phyloP scores from a whole-genome alignment of 768 basidiomycete genomes.

The Tulasnella sp. region DNA sequence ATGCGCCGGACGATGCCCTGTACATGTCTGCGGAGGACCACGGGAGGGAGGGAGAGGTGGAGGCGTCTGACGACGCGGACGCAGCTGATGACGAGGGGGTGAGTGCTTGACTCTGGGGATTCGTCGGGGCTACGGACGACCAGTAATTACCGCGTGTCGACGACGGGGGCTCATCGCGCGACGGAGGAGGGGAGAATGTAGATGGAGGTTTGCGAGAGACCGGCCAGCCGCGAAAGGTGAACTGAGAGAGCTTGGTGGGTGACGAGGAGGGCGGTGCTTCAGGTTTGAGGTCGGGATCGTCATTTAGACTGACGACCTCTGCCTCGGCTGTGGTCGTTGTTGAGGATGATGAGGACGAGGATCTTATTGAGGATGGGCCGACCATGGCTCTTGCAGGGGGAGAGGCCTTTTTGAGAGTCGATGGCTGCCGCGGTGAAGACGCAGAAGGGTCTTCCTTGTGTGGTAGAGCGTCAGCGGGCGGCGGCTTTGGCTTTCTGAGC shows the following conservation, averaged over 20 bases:
- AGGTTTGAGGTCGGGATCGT: conserved; percentile 10
- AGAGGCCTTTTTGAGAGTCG: conserved; percentile 11
- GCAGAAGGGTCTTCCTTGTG: background rate
- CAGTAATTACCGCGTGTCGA: background rate
- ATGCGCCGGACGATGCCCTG: conserved; percentile 8
- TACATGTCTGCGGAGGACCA: background rate
- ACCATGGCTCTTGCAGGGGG: background rate
- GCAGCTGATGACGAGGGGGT: conserved; percentile 11
- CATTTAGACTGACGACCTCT: conserved; percentile 1
- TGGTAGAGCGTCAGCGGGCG: conserved; percentile 4
- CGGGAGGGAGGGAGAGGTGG: background rate
- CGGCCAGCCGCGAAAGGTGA: conserved; percentile 27
- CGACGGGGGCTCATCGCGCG: background rate
- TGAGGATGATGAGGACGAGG: background rate
- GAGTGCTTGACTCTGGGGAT: conserved; percentile 13
- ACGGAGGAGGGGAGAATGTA: conserved; percentile 7
- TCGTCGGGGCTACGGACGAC: conserved; percentile 2
- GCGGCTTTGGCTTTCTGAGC: conserved; percentile 1
- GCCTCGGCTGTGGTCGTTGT: background rate
- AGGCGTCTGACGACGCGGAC: background rate
- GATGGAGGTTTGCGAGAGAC: conserved; percentile 24
- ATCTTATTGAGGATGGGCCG: background rate
- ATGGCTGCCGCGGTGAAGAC: background rate
- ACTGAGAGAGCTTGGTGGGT: conserved; percentile 10
- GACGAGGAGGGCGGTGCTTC: background rate